These are phyloP conservation scores for Rhizopogon salebrosus DNA, from an alignment of 768 basidiomycete genomes.

Conservation along the genomic window DNA sequence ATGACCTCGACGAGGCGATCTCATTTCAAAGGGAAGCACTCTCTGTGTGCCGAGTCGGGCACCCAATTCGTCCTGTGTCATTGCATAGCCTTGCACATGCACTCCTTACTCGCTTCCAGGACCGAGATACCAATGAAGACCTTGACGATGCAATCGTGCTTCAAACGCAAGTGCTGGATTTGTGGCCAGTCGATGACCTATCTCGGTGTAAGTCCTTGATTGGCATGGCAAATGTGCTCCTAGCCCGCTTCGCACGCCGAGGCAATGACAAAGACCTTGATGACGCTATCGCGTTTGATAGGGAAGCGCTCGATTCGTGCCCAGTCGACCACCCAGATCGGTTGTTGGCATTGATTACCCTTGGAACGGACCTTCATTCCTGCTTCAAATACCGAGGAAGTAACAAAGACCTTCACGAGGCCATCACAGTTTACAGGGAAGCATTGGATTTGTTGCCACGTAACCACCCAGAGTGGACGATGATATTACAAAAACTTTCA, in stretches of 20 bases:
- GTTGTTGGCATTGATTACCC: neutral
- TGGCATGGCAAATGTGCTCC: neutral
- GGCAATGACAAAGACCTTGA: slow-evolving; percentile 4
- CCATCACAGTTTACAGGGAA: slow-evolving; percentile 3
- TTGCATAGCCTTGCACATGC: too few species aligned
- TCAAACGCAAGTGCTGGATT: neutral
- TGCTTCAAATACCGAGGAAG: slow-evolving; percentile 11
- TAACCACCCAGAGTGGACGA: too few species aligned
- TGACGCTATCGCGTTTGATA: slow-evolving; percentile 11
- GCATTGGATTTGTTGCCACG: too few species aligned
- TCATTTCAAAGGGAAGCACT: too few species aligned
- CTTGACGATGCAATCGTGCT: slow-evolving; percentile 6
- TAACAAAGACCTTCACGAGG: slow-evolving; percentile 2
- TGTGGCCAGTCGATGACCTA: neutral
- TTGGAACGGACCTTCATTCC: neutral
- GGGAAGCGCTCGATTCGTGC: slow-evolving; percentile 10
- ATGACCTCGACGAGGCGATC: too few species aligned
- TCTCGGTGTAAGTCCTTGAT: neutral
- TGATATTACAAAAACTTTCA: too few species aligned
- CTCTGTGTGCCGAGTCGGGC: too few species aligned
- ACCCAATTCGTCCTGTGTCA: too few species aligned
- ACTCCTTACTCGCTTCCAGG: too few species aligned
- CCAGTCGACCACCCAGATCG: slow-evolving; percentile 10
- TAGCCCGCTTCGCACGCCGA: too few species aligned
- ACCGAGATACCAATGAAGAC: too few species aligned